Conservation (phyloP, 371 early-diverging fungal genomes). For the Lichtheimia hyalospora region DNA sequence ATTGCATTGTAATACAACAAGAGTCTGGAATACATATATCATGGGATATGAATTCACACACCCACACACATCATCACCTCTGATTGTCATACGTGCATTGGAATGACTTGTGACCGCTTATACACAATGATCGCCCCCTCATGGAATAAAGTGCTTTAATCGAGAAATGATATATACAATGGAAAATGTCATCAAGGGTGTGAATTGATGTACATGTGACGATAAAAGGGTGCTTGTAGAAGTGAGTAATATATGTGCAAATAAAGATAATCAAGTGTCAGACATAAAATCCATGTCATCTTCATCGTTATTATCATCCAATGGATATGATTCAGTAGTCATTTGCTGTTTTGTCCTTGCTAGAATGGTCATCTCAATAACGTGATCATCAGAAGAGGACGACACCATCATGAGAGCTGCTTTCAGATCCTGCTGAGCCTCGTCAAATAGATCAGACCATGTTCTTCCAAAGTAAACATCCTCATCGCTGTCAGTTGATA, state of each 20-base stretch:
- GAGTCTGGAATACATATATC: no score
- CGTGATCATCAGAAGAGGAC: slow-evolving; percentile 9
- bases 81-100: no score
- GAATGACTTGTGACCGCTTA: no score
- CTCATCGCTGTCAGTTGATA: slow-evolving; percentile 9
- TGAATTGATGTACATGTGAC: no score
- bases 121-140: background rate
- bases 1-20: background rate
- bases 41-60: no score
- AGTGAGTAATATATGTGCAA: no score
- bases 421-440: background rate
- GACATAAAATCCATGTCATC: slow-evolving; percentile 5
- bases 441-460: slow-evolving; percentile 7
- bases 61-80: no score
- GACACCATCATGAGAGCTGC: slow-evolving; percentile 8
- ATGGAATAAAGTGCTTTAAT: background rate
- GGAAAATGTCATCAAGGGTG: no score
- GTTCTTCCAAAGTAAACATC: slow-evolving; percentile 6
- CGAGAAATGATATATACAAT: background rate
- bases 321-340: background rate
- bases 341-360: slow-evolving; percentile 1
- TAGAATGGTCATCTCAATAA: slow-evolving; percentile 10
- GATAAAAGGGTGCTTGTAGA: no score
- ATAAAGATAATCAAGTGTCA: background rate
- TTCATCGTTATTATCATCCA: background rate